Conservation (phyloP, 2,329 filamentous ascomycete species). For the Arthrobotrys conoides region DNA sequence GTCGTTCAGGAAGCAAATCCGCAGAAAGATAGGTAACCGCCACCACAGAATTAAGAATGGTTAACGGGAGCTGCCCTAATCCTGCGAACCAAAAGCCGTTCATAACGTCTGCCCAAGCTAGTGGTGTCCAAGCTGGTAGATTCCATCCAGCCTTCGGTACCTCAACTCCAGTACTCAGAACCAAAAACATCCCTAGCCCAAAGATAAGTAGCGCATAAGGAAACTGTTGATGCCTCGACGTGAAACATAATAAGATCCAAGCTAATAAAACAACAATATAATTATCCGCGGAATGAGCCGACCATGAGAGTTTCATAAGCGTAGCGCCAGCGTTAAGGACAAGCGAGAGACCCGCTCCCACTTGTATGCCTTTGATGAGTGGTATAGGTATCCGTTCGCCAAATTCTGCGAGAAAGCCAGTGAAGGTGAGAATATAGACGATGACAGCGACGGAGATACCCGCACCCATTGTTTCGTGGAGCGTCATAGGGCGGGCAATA, state of each 20-base stretch:
- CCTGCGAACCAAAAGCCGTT: constrained; percentile 69
- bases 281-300: constrained; percentile 80
- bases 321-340: constrained; percentile 81
- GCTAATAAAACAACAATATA: constrained; percentile 81
- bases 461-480: constrained; percentile 82
- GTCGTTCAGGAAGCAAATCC: constrained; percentile 80
- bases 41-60: constrained; percentile 91
- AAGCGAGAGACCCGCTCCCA: constrained; percentile 88
- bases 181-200: constrained; percentile 77
- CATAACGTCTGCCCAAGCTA: constrained; percentile 58
- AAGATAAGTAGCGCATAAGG: constrained; percentile 86
- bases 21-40: constrained; percentile 84
- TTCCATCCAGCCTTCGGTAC: constrained; percentile 62
- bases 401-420: constrained; percentile 82
- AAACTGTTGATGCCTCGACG: constrained; percentile 75
- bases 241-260: constrained; percentile 77
- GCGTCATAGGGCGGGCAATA: constrained; percentile 78
- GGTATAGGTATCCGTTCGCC: constrained; percentile 83
- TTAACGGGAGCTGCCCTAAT: constrained; percentile 90
- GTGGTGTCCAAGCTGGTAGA: constrained; percentile 55
- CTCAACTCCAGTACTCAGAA: constrained; percentile 67
- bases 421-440: constrained; percentile 82
- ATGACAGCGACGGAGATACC: constrained; percentile 82
- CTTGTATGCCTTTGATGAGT: constrained; percentile 93
- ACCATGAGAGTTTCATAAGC: constrained; percentile 80